Conservation (phyloP, 2,329 filamentous ascomycete species). For the Alternaria burnsii region DNA sequence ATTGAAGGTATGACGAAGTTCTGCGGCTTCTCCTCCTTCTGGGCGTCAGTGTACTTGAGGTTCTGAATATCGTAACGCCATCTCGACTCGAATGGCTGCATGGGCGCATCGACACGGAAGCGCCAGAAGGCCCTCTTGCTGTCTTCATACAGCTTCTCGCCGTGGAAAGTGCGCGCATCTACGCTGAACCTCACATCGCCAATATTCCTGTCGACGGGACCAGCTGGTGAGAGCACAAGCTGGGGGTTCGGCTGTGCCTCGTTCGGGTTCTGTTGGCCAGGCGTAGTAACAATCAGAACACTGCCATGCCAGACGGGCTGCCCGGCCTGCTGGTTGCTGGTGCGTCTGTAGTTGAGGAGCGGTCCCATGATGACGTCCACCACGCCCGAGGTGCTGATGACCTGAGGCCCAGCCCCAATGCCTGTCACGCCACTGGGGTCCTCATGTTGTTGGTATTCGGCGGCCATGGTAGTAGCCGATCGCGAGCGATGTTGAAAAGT, state of each 20-base stretch:
- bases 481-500: constrained; percentile 2
- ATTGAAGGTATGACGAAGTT: constrained; percentile 66
- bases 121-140: constrained; percentile 66
- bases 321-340: constrained; percentile 63
- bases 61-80: constrained; percentile 81
- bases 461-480: constrained; percentile 1
- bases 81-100: constrained; percentile 74
- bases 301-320: constrained; percentile 78
- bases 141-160: constrained; percentile 68
- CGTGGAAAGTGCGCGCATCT: constrained; percentile 51
- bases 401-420: constrained; percentile 55
- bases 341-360: constrained; percentile 79
- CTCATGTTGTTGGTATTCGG: constrained; percentile 22
- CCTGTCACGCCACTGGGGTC: constrained; percentile 44
- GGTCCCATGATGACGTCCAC: constrained; percentile 74
- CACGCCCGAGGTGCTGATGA: constrained; percentile 51
- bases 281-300: constrained; percentile 81
- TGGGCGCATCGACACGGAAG: constrained; percentile 68
- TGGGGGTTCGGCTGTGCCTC: constrained; percentile 55
- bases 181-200: constrained; percentile 37
- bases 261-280: constrained; percentile 63
- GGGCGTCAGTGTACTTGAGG: constrained; percentile 67
- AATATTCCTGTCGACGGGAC: constrained; percentile 41
- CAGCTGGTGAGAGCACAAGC: constrained; percentile 66
- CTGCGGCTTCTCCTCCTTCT: constrained; percentile 43